Evolutionary conservation across 148 eudicot genomes (phyloP).

Genomic region (Drosera capensis): DNA sequence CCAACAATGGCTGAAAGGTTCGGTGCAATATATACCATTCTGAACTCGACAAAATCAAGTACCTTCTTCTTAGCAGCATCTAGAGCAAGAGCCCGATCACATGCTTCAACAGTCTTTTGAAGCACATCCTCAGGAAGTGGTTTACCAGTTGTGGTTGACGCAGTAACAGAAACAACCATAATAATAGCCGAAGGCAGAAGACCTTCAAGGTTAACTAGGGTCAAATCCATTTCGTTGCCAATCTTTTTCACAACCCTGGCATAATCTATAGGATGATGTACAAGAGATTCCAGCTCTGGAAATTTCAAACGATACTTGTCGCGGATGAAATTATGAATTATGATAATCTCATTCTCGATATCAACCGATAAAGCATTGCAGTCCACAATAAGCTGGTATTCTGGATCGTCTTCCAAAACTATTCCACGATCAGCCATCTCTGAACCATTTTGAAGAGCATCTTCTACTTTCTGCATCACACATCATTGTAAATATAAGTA

Average conservation of each 20-base stretch:
- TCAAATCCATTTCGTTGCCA: constrained; percentile 81
- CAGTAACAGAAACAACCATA: constrained; percentile 96
- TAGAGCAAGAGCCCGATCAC: constrained; percentile 84
- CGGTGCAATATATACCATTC: constrained; percentile 95
- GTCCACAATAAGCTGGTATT: constrained; percentile 80
- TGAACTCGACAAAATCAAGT: constrained; percentile 89
- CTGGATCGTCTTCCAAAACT: constrained; percentile 83
- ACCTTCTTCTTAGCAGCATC: constrained; percentile 82
- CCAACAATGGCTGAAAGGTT: constrained; percentile 95
- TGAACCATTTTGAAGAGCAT: constrained; percentile 58
- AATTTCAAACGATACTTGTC: constrained; percentile 87
- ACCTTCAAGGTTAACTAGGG: constrained; percentile 89
- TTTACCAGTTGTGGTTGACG: constrained; percentile 94
- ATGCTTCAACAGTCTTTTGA: constrained; percentile 76
- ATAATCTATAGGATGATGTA: constrained; percentile 94
- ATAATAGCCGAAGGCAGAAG: constrained; percentile 92
- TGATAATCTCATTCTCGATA: constrained; percentile 77
- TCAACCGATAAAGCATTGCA: constrained; percentile 85
- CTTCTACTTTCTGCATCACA: constrained; percentile 67
- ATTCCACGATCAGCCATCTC: constrained; percentile 41
- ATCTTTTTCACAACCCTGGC: constrained; percentile 91
- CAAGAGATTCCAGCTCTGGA: constrained; percentile 96
- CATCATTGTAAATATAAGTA: background rate
- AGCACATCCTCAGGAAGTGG: constrained; percentile 84
- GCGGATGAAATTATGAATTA: constrained; percentile 85